A percentile compares a stretch with the other conserved stretches of the same genome.
Evolutionary conservation across 192 early-diverging fungal genomes (phyloP).

Genomic region (Backusella psychrophila): DNA sequence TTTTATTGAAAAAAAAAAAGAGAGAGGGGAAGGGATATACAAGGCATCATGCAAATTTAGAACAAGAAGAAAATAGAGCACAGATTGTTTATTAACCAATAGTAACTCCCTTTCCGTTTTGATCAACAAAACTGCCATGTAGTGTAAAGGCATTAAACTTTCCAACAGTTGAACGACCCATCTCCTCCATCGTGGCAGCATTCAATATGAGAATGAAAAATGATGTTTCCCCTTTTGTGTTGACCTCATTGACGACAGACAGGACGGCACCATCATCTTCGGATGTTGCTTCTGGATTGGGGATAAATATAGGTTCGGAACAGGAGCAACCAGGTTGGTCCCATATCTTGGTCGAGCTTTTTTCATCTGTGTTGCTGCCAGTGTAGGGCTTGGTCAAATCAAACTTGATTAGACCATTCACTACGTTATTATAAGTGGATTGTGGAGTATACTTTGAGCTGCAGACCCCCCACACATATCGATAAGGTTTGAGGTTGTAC

Average conservation of each 20-base stretch:
- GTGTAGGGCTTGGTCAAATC: conserved; percentile 19
- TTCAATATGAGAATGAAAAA: conserved; percentile 28
- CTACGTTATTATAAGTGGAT: conserved; percentile 21
- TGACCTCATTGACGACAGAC: conserved; percentile 21
- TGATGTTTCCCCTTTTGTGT: not conserved
- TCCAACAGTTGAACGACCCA: conserved; percentile 18
- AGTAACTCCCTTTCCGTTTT: conserved; percentile 6
- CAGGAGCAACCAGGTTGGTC: conserved; percentile 35
- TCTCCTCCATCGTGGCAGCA: conserved; percentile 28
- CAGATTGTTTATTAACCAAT: not conserved
- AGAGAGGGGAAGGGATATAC: not conserved
- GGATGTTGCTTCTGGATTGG: conserved; percentile 11
- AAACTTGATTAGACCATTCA: conserved; percentile 32
- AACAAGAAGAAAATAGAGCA: too few species aligned
- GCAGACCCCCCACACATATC: conserved; percentile 35
- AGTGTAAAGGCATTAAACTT: conserved; percentile 10
- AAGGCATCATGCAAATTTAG: too few species aligned
- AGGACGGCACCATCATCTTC: conserved; percentile 38
- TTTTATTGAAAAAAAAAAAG: not conserved
- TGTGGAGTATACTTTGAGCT: conserved; percentile 15
- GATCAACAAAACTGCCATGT: conserved; percentile 31
- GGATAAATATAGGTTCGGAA: conserved; percentile 33
- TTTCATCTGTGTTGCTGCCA: not conserved
- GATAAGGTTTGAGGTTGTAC: conserved; percentile 21
- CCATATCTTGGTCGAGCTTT: conserved; percentile 20